Percentiles rank a stretch among this genome's conserved stretches.
phyloP scores from a whole-genome alignment of 2,329 filamentous ascomycete species.

The Ambrosiella cleistominuta region DNA sequence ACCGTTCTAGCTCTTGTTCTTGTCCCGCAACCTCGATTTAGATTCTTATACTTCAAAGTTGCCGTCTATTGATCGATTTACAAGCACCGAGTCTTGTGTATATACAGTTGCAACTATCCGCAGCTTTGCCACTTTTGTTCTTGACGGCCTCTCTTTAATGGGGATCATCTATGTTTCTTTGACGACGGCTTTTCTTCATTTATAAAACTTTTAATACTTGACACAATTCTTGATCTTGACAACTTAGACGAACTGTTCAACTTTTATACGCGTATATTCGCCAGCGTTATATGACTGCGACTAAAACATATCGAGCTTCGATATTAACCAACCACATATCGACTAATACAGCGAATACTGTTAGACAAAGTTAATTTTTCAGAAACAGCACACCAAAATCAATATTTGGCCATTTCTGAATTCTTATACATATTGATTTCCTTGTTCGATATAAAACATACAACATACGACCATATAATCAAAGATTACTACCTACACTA shows the following conservation, averaged over 20 bases:
- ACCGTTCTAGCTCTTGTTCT: not conserved
- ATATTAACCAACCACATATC: not conserved
- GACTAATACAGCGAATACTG: not conserved
- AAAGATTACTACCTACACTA: too few relatives aligned
- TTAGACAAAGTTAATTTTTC: not conserved
- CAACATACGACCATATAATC: too few relatives aligned
- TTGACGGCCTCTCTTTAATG: not conserved
- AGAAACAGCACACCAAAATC: too few relatives aligned
- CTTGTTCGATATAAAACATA: too few relatives aligned
- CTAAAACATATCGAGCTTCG: not conserved
- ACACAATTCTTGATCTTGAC: not conserved
- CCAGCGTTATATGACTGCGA: too few relatives aligned
- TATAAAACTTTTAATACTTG: too few relatives aligned
- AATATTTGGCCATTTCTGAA: too few relatives aligned
- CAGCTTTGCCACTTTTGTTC: not conserved
- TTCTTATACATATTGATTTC: too few relatives aligned
- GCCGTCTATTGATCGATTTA: not conserved
- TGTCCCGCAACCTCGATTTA: not conserved
- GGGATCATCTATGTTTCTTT: too few relatives aligned
- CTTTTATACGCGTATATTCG: too few relatives aligned
- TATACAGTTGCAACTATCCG: not conserved
- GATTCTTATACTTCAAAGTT: not conserved
- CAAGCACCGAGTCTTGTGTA: not conserved
- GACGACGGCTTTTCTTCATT: too few relatives aligned
- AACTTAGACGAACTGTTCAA: not conserved